Conservation (phyloP, 2,329 filamentous ascomycete genomes). For the Truncatella angustata region DNA sequence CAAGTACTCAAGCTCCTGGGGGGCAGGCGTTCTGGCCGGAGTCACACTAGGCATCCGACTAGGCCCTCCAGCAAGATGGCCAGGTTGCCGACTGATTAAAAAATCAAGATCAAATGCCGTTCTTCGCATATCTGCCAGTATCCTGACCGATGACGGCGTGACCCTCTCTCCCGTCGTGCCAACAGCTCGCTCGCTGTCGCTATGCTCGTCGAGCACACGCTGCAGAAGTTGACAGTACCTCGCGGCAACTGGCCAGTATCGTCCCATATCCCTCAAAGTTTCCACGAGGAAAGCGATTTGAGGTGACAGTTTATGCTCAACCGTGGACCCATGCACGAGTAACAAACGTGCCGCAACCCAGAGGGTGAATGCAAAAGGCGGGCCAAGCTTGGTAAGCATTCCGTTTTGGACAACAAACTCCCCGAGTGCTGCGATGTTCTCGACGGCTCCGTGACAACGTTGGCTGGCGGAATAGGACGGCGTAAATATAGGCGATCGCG, state of each 20-base stretch:
- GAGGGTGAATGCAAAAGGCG: slow-evolving; percentile 86
- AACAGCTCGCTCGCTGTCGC: slow-evolving; percentile 63
- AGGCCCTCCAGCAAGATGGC: slow-evolving; percentile 36
- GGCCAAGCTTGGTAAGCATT: slow-evolving; percentile 77
- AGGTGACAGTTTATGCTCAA: slow-evolving; percentile 77
- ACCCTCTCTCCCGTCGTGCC: slow-evolving; percentile 63
- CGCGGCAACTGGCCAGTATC: slow-evolving; percentile 81
- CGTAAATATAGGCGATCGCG: slow-evolving; percentile 82
- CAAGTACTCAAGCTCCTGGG: slow-evolving; percentile 84
- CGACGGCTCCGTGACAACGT: slow-evolving; percentile 77
- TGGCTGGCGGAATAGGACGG: slow-evolving; percentile 84
- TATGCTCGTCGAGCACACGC: slow-evolving; percentile 82
- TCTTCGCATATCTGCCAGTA: slow-evolving; percentile 86
- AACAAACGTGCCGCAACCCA: slow-evolving; percentile 89
- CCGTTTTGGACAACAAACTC: slow-evolving; percentile 74
- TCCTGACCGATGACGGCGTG: slow-evolving; percentile 80
- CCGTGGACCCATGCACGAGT: slow-evolving; percentile 86
- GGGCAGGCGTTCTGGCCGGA: slow-evolving; percentile 66
- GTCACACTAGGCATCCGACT: slow-evolving; percentile 53
- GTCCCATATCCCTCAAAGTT: slow-evolving; percentile 75
- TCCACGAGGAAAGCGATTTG: slow-evolving; percentile 82
- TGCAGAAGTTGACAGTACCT: slow-evolving; percentile 78
- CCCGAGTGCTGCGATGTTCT: slow-evolving; percentile 75
- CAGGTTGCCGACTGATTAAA: slow-evolving; percentile 79
- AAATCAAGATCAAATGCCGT: slow-evolving; percentile 90